Percentiles rank a stretch among this genome's conserved stretches.
Conservation (phyloP, 495 filamentous ascomycete genomes). For the Pyrenula aspistea region DNA sequence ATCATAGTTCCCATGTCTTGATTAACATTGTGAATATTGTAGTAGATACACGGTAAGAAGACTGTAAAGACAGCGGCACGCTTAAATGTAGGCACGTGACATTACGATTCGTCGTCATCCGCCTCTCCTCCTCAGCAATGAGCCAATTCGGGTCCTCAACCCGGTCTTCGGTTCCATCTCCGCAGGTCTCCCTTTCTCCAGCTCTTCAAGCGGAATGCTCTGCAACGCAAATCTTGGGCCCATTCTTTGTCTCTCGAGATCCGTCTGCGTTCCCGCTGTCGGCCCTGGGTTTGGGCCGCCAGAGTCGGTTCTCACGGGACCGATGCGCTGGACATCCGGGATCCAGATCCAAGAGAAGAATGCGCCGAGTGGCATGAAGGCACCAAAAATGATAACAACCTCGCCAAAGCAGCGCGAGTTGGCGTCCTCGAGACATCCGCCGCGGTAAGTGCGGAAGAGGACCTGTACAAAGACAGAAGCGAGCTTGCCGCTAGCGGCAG, state of each 20-base stretch:
- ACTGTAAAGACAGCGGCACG: neutral
- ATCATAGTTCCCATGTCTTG: too few relatives aligned
- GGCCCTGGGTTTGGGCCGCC: neutral
- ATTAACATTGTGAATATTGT: too few relatives aligned
- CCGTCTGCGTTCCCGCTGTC: neutral
- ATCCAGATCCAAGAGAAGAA: conserved; percentile 11
- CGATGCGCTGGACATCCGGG: conserved; percentile 1
- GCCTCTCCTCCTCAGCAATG: neutral
- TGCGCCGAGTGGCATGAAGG: conserved; percentile 1
- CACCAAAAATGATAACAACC: neutral
- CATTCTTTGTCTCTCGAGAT: neutral
- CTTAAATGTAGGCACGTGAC: neutral
- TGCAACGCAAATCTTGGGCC: neutral
- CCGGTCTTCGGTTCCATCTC: neutral
- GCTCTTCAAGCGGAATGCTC: conserved; percentile 1
- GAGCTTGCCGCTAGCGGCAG: conserved; percentile 31
- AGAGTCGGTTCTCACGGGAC: neutral
- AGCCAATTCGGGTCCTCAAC: neutral
- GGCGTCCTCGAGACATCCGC: neutral
- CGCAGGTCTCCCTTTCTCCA: neutral
- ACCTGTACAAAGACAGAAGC: conserved; percentile 30
- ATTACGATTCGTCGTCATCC: neutral
- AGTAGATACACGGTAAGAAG: neutral
- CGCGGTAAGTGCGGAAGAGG: conserved; percentile 11
- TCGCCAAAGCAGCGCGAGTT: neutral